Evolutionary conservation across 331 rosid genomes (phyloP).

Genomic region (Pyracantha coccinea): DNA sequence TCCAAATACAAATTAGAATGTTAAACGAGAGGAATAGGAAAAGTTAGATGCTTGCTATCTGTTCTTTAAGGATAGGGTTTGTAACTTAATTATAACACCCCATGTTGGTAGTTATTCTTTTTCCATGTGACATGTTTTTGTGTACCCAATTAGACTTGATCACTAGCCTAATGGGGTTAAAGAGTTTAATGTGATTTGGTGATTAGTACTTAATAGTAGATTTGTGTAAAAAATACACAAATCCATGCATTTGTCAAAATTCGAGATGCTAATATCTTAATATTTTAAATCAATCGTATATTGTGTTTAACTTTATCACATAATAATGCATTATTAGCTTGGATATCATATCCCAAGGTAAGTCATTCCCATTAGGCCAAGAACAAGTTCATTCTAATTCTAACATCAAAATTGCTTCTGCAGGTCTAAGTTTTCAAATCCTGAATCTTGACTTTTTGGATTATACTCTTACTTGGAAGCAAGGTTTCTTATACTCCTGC

Average conservation of each 20-base stretch:
- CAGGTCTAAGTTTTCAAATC: neutral
- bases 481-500: conserved; percentile 18
- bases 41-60: conserved; percentile 1
- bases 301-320: neutral
- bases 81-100: conserved; percentile 3
- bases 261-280: too few relatives aligned
- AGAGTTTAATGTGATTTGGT: neutral
- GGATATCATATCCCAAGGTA: neutral
- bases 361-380: neutral
- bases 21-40: neutral
- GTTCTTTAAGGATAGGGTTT: neutral
- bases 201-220: too few relatives aligned
- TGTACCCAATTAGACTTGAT: neutral
- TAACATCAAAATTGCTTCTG: neutral
- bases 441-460: neutral
- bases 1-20: conserved; percentile 6
- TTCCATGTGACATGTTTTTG: conserved; percentile 12
- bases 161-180: neutral
- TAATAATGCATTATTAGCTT: neutral
- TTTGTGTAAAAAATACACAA: too few relatives aligned
- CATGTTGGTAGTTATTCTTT: conserved; percentile 10
- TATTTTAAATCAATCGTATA: too few relatives aligned
- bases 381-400: neutral
- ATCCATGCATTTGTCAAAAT: too few relatives aligned
- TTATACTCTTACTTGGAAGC: conserved; percentile 16